Evolutionary conservation across 805 yeast genomes (phyloP).

Genomic region (Kluyveromyces starmeri): DNA sequence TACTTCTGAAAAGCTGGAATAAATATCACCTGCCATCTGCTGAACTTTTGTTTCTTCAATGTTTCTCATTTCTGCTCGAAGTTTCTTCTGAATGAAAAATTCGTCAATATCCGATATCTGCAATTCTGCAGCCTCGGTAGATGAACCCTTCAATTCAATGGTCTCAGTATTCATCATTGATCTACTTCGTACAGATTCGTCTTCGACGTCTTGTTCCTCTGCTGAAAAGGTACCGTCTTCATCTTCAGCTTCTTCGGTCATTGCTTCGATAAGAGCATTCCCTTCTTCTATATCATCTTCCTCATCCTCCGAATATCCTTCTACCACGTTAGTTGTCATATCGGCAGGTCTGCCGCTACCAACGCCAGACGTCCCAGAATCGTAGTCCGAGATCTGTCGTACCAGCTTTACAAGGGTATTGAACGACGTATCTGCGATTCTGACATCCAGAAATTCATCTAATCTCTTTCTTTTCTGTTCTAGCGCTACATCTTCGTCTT

Average conservation of each 20-base stretch:
- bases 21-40: constrained; percentile 34
- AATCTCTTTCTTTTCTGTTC: constrained; percentile 39
- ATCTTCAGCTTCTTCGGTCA: constrained; percentile 22
- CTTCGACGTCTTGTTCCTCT: constrained; percentile 14
- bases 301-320: constrained; percentile 36
- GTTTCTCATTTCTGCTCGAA: constrained; percentile 30
- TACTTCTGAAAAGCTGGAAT: constrained; percentile 32
- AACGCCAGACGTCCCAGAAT: constrained; percentile 12
- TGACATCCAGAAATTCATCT: constrained; percentile 37
- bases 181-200: constrained; percentile 15
- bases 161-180: constrained; percentile 13
- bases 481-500: constrained; percentile 11
- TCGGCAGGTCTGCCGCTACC: constrained; percentile 5
- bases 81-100: constrained; percentile 45
- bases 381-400: constrained; percentile 45
- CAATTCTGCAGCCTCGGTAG: not conserved
- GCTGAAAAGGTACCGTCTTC: constrained; percentile 15
- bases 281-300: constrained; percentile 24
- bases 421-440: constrained; percentile 31
- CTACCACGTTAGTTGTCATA: constrained; percentile 15
- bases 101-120: constrained; percentile 35
- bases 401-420: constrained; percentile 37
- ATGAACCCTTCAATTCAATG: not conserved
- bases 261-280: constrained; percentile 22
- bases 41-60: constrained; percentile 35